A percentile compares a stretch with the other conserved stretches of the same genome.
These are phyloP conservation scores for Elaeis guineensis DNA, from an alignment of 176 grass and related monocot species.

Conservation along the genomic window DNA sequence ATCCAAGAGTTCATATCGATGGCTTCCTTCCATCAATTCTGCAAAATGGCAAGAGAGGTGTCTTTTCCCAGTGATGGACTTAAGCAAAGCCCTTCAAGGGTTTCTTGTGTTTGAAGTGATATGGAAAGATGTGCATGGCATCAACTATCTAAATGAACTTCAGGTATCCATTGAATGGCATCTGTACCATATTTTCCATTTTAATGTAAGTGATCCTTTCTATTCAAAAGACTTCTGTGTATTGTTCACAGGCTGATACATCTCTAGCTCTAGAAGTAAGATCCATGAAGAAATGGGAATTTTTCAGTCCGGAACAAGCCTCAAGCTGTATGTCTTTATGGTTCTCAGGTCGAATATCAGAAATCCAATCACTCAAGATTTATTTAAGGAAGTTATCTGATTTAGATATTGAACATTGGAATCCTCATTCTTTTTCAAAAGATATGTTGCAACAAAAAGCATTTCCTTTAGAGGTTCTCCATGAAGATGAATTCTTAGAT, in stretches of 20 bases:
- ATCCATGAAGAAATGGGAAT: conserved; percentile 93
- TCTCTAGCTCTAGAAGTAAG: conserved; percentile 71
- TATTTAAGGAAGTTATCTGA: conserved; percentile 31
- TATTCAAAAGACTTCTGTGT: conserved; percentile 3
- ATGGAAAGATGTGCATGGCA: conserved; percentile 77
- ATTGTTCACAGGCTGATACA: conserved; percentile 48
- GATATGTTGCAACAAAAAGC: background rate
- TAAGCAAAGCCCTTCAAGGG: conserved; percentile 43
- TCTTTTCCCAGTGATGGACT: conserved; percentile 9
- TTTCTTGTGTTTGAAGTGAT: conserved; percentile 89
- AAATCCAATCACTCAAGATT: conserved; percentile 30
- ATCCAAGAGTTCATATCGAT: conserved; percentile 29
- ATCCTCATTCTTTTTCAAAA: conserved; percentile 2
- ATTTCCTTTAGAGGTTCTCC: conserved; percentile 10
- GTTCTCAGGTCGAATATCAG: conserved; percentile 40
- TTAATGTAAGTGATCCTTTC: background rate
- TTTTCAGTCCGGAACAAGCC: conserved; percentile 65
- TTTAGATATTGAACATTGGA: conserved; percentile 4
- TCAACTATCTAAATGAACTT: conserved; percentile 91
- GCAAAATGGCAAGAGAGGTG: conserved; percentile 9
- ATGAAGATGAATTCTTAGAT: conserved; percentile 26
- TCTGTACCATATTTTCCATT: too few species aligned
- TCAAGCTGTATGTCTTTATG: conserved; percentile 36
- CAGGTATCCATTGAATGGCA: conserved; percentile 19
- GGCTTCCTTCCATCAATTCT: conserved; percentile 39